phyloP scores from a whole-genome alignment of 2,329 filamentous ascomycete species.

The Venturia effusa region DNA sequence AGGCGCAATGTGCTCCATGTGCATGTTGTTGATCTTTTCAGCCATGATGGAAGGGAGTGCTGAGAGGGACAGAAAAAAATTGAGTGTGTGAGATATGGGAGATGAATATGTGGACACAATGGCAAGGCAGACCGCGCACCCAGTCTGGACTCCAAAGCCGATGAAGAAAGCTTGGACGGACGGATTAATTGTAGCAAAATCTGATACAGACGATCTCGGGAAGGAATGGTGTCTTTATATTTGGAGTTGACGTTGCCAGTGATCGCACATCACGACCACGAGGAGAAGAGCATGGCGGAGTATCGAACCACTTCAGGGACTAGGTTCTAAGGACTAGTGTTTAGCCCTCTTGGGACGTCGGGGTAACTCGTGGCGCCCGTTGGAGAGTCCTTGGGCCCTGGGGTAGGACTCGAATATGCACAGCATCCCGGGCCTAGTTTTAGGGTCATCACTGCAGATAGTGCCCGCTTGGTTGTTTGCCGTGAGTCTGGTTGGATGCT shows the following conservation, averaged over 20 bases:
- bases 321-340: not conserved
- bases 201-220: not conserved
- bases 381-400: not conserved
- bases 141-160: not conserved
- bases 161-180: not conserved
- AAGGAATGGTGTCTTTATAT: not conserved
- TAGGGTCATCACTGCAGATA: not conserved
- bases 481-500: not conserved
- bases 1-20: not conserved
- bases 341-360: not conserved
- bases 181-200: not conserved
- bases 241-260: not conserved
- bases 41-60: not conserved
- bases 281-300: not conserved
- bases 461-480: not conserved
- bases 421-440: not conserved
- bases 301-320: not conserved
- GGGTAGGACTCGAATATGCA: not conserved
- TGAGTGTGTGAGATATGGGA: too few species aligned
- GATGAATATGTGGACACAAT: too few species aligned
- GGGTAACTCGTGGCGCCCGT: not conserved
- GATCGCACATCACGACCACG: not conserved
- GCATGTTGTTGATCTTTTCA: not conserved
- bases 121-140: not conserved
- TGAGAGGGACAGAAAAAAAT: not conserved